phyloP scores from a whole-genome alignment of 306 rosid genomes.

The Inga oerstediana region DNA sequence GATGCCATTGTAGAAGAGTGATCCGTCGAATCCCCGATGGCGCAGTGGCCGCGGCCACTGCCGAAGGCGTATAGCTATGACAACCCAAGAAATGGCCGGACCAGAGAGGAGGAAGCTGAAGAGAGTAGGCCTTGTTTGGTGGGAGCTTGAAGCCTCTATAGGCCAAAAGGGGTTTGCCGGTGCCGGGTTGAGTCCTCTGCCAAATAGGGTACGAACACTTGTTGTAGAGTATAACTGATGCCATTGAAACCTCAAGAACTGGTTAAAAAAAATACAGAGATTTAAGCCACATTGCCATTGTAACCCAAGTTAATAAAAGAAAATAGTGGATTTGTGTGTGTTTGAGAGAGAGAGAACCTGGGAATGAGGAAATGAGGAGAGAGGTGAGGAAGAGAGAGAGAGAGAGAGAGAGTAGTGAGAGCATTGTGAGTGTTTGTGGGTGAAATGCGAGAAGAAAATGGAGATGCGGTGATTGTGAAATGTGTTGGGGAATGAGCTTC shows the following conservation, averaged over 20 bases:
- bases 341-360: constrained; percentile 39
- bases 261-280: neutral
- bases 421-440: constrained; percentile 10
- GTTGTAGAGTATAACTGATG: constrained; percentile 59
- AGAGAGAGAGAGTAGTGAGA: neutral
- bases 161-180: constrained; percentile 81
- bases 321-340: neutral
- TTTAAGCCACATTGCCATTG: neutral
- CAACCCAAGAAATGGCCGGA: constrained; percentile 99
- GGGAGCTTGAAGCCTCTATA: constrained; percentile 82
- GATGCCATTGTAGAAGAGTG: too few species aligned
- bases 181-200: constrained; percentile 91
- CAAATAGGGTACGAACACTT: constrained; percentile 86
- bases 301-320: neutral
- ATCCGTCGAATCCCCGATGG: too few species aligned
- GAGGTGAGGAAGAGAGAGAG: constrained; percentile 37
- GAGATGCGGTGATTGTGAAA: neutral
- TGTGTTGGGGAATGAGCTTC: neutral
- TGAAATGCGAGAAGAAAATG: neutral
- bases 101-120: constrained; percentile 80
- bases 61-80: constrained; percentile 80
- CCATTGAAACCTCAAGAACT: constrained; percentile 46
- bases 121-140: constrained; percentile 59
- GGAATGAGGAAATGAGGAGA: constrained; percentile 37
- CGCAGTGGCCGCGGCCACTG: constrained; percentile 77